phyloP scores from a whole-genome alignment of 1,284 basidiomycete genomes.

The Entoloma clypeatum region DNA sequence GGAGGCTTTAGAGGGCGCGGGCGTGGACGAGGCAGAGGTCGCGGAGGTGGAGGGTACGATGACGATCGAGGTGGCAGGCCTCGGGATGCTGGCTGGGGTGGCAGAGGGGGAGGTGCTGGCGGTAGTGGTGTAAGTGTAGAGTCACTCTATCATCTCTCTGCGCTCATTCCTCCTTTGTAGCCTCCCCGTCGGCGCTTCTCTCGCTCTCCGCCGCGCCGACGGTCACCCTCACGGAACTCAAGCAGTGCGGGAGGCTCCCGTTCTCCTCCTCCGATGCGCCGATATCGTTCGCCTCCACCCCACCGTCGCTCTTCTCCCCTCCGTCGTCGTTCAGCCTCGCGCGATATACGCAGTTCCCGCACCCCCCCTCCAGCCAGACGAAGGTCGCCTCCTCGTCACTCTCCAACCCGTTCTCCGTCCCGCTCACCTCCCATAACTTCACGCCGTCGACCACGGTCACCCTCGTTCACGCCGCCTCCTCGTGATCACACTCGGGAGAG shows the following conservation, averaged over 20 bases:
- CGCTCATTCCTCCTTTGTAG: slow-evolving; percentile 17
- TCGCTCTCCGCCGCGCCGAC: slow-evolving; percentile 35
- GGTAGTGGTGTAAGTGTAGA: slow-evolving; percentile 42
- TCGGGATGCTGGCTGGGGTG: slow-evolving; percentile 37
- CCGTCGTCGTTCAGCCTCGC: slow-evolving; percentile 37
- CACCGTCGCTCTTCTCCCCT: too few species aligned
- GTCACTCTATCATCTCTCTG: slow-evolving; percentile 9
- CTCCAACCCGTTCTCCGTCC: slow-evolving; percentile 30
- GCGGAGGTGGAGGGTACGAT: slow-evolving; percentile 42
- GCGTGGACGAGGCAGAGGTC: slow-evolving; percentile 44
- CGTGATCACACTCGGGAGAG: slow-evolving; percentile 33
- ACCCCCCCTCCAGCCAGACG: slow-evolving; percentile 31
- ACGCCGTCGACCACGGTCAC: slow-evolving; percentile 47
- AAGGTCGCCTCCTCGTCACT: slow-evolving; percentile 33
- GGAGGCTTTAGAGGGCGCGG: slow-evolving; percentile 46
- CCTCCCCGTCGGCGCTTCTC: slow-evolving; percentile 39
- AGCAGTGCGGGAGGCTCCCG: slow-evolving; percentile 31
- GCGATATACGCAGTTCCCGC: slow-evolving; percentile 37
- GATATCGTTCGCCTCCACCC: slow-evolving; percentile 32
- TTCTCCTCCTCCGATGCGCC: slow-evolving; percentile 32
- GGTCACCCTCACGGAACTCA: slow-evolving; percentile 48
- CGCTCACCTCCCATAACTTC: slow-evolving; percentile 31
- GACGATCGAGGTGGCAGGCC: slow-evolving; percentile 37
- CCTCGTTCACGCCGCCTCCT: slow-evolving; percentile 41
- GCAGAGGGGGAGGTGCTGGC: slow-evolving; percentile 38